Evolutionary conservation across 352 stramenopile species (phyloP).

Genomic region (Globisporangium radiosum): DNA sequence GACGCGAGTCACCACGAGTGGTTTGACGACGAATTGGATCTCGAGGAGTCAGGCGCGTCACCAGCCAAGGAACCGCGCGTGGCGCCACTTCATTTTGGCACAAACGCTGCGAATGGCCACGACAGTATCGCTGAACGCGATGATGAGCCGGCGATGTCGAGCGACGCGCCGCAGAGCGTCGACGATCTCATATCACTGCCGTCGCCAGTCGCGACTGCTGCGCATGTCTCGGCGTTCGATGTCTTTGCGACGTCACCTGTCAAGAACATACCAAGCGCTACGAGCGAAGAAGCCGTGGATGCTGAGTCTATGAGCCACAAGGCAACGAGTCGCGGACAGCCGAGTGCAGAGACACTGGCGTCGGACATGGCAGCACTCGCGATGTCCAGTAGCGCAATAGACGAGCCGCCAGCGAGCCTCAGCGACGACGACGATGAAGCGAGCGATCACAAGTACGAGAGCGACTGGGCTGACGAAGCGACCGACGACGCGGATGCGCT

Average conservation of each 20-base stretch:
- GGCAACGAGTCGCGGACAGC: no score
- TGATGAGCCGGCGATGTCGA: background rate
- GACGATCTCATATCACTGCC: conserved; percentile 34
- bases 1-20: background rate
- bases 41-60: conserved; percentile 1
- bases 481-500: background rate
- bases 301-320: background rate
- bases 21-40: background rate
- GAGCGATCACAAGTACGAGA: background rate
- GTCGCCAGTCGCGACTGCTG: conserved; percentile 21
- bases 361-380: background rate
- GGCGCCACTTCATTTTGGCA: background rate
- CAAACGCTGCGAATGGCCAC: background rate
- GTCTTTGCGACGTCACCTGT: conserved; percentile 5
- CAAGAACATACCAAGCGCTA: background rate
- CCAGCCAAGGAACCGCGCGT: conserved; percentile 1
- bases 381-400: background rate
- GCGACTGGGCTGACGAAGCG: background rate
- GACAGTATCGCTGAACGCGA: background rate
- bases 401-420: background rate
- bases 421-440: background rate
- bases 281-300: background rate
- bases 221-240: conserved; percentile 7
- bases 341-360: background rate
- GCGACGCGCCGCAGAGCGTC: background rate